Base-by-base conservation (phyloP, 352 stramenopile genomes). In the Phytophthora syringae region DNA sequence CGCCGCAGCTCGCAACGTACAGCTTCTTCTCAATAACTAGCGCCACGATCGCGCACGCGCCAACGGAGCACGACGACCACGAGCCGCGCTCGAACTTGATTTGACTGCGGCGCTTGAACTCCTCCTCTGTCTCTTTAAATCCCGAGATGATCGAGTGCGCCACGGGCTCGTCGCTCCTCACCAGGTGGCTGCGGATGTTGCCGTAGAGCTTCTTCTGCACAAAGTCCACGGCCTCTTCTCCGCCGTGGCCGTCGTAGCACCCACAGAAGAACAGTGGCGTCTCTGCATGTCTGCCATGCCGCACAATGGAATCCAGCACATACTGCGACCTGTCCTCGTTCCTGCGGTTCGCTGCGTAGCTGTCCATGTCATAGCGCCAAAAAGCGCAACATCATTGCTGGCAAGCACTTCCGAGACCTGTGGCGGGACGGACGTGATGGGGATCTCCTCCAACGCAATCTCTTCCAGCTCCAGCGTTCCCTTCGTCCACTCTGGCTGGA, bases 301-400 rank as follows among this genome's bases (percentile, higher is more conserved):
- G 59, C 22, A 59, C 37, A 12, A 86, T 64, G 20, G 62, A 43
- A 43, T 88, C 79, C 40, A 85, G 22, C 34, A 89, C 67, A 60
- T 77, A 82, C 52, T 89, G 79, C 27, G 80, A 80, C 12, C 80
- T 79, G 63, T 89, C 80, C 67, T 89, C 80, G 30, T 89, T 89
- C 58, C 77, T 78, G 18, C 75, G 70, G 52, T 89, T 89, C 13
- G 80, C 80, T 10, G 80, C 80, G 50, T 89, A 89, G 68, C 76
- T 86, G 67, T 89, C 79, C 80, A 86, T 85, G 45, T 89, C 80
- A 49, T 78, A 88, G 42, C 80, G 78, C 80, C 80, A 89, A 51
- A 89, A 15, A 85, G 45, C 1, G 76, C 66, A 12, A 32, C 34
- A 48, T 80, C 51, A 6, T 72, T 70, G 69, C 77, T 74, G 6